Base-by-base conservation (phyloP, 2,329 filamentous ascomycete genomes). In the Microcyclosporella mali region DNA sequence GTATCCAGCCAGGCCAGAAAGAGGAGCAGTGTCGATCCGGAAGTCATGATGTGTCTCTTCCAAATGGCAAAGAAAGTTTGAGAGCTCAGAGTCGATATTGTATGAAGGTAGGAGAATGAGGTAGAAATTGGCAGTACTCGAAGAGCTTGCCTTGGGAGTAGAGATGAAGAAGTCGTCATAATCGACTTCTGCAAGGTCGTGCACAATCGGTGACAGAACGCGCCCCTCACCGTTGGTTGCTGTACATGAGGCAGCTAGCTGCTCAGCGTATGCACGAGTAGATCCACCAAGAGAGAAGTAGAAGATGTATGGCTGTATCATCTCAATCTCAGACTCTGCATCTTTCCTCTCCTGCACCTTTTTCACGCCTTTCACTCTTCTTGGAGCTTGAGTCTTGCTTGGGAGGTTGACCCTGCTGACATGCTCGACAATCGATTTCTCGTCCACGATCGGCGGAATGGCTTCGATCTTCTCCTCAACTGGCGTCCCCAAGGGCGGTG, bases 11-110 rank as follows among this genome's bases (percentile, higher is more conserved):
- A 97, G 66, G 1, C 74, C 69, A 0, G 83, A 81, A 35, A 98
- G 67, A 1, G 92, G 84, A 0, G 85, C 83, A 0, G 88, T 95
- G 57, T 97, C 89, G 53, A 98, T 94, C 45, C 90, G 81, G 71
- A 97, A 97, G 65, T 98, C 92, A 67, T 97, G 81, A 61, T 97
- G 90, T 0, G 89, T 97, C 63, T 98, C 90, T 60, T 85, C 76
- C 4, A 98, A 70, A 62, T 95, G 88, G 51, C 87, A 81, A 17
- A 97, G 71, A 62, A 97, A 89, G 12, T 80, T 90, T 59, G 89
- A 85, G 53, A 95, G 79, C 53, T 94, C 85, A 6, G 86, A 90
- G 59, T 95, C 90, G 58, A 95, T 95, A 60, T 97, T 94, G 71
- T 95, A 97, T 50, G 85, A 89, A 0, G 90, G 92, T 3, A 95